Conservation (phyloP, 75 land plant species). For the Isoetes taiwanensis region DNA sequence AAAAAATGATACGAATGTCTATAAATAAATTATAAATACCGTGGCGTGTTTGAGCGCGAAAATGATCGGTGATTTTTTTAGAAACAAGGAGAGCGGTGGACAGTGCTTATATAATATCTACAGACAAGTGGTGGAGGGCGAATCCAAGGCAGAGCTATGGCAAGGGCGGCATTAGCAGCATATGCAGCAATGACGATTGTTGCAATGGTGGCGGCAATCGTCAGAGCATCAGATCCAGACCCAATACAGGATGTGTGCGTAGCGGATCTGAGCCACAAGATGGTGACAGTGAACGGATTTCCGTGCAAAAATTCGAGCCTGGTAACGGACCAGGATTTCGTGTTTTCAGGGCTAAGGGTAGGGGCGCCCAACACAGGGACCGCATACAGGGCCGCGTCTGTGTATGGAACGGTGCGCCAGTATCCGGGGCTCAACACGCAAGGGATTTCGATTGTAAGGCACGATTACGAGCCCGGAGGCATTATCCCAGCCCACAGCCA, state of each 20-base stretch:
- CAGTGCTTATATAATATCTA: too few species aligned
- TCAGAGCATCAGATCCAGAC: too few species aligned
- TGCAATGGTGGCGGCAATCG: too few species aligned
- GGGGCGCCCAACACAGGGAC: constrained; percentile 17
- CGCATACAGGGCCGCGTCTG: constrained; percentile 24
- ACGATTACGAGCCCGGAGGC: constrained; percentile 24
- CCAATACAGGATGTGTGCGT: constrained; percentile 38
- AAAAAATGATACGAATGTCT: too few species aligned
- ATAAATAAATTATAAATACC: too few species aligned
- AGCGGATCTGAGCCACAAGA: constrained; percentile 10
- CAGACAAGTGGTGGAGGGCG: too few species aligned
- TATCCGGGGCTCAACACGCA: constrained; percentile 39
- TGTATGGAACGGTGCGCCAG: constrained; percentile 9
- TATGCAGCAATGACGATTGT: too few species aligned
- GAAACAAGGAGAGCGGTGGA: too few species aligned
- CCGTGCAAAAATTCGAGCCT: constrained; percentile 31
- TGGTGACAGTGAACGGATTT: neutral
- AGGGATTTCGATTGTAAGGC: constrained; percentile 35
- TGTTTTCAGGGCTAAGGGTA: constrained; percentile 24
- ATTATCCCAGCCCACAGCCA: constrained; percentile 37
- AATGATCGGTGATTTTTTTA: too few species aligned
- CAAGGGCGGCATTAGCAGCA: too few species aligned
- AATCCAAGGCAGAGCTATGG: too few species aligned
- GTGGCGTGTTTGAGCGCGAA: too few species aligned
- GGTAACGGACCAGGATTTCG: constrained; percentile 33